phyloP scores from a whole-genome alignment of 441 rosid species.

The Croton setiger region DNA sequence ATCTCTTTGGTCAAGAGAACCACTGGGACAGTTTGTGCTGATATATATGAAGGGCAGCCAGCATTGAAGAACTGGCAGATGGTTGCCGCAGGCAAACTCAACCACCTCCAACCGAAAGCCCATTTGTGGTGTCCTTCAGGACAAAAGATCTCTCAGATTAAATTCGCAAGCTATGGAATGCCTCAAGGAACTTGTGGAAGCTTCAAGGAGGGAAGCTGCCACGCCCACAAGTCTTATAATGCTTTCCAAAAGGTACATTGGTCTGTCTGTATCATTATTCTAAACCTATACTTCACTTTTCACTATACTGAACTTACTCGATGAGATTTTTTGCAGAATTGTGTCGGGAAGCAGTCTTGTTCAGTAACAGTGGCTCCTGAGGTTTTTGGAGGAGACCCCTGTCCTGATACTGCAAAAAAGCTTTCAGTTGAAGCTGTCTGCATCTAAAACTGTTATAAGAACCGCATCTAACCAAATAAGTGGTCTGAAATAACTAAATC shows the following conservation, averaged over 20 bases:
- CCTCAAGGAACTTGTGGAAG: constrained; percentile 87
- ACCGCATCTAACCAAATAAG: constrained; percentile 7
- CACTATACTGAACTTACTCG: not conserved
- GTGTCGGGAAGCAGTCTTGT: constrained; percentile 80
- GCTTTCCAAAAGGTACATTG: constrained; percentile 70
- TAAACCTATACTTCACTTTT: no score
- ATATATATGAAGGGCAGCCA: constrained; percentile 78
- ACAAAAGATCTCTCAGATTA: constrained; percentile 68
- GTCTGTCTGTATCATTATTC: not conserved
- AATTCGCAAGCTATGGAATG: constrained; percentile 92
- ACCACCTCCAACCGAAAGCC: constrained; percentile 73
- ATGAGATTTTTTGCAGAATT: constrained; percentile 46
- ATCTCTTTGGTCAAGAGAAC: constrained; percentile 73
- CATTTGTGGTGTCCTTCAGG: constrained; percentile 79
- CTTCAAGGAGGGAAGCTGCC: constrained; percentile 73
- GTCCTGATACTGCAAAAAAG: constrained; percentile 71
- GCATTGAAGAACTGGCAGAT: constrained; percentile 57
- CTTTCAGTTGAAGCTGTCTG: constrained; percentile 86
- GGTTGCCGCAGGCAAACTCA: constrained; percentile 44
- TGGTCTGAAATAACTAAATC: not conserved
- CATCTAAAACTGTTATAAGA: constrained; percentile 32
- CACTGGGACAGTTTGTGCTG: constrained; percentile 68
- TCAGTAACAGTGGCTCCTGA: constrained; percentile 73
- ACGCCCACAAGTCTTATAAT: constrained; percentile 79
- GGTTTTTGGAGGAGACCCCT: constrained; percentile 92